Evolutionary conservation across 1,139 yeast species (phyloP).

Genomic region (Kodamaea sp.): DNA sequence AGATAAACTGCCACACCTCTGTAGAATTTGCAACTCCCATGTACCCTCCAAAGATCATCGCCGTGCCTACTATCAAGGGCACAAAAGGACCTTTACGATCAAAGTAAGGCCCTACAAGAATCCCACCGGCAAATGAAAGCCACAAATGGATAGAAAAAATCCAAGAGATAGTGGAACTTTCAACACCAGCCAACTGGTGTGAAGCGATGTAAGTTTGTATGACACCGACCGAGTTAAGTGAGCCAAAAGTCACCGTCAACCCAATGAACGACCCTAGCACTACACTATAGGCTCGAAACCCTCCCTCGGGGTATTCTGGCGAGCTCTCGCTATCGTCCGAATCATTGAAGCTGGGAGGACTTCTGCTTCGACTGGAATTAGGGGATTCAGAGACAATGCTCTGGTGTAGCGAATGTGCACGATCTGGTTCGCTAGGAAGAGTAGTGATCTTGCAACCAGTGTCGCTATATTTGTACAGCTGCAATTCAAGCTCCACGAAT

Average conservation of each 20-base stretch:
- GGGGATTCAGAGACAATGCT: too few relatives aligned
- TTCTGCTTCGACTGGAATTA: too few relatives aligned
- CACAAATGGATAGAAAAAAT: constrained; percentile 39
- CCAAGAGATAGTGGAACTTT: constrained; percentile 30
- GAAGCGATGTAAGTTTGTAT: constrained; percentile 35
- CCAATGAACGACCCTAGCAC: constrained; percentile 39
- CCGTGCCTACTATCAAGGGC: constrained; percentile 28
- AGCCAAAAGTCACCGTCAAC: constrained; percentile 32
- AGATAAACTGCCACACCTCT: constrained; percentile 35
- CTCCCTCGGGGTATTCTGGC: constrained; percentile 27
- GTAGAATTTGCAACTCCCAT: constrained; percentile 35
- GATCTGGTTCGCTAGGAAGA: too few relatives aligned
- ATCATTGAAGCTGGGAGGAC: too few relatives aligned
- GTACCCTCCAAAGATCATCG: constrained; percentile 32
- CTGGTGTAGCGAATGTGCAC: too few relatives aligned
- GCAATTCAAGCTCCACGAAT: too few relatives aligned
- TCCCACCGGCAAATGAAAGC: constrained; percentile 32
- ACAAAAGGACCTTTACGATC: constrained; percentile 34
- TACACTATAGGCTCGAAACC: constrained; percentile 32
- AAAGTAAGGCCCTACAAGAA: constrained; percentile 39
- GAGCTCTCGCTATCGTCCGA: neutral
- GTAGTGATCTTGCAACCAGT: too few relatives aligned
- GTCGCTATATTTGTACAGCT: too few relatives aligned
- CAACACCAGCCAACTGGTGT: constrained; percentile 29
- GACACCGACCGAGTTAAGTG: constrained; percentile 38